Evolutionary conservation across 2,329 filamentous ascomycete genomes (phyloP).

Genomic region (Claviceps paspali): DNA sequence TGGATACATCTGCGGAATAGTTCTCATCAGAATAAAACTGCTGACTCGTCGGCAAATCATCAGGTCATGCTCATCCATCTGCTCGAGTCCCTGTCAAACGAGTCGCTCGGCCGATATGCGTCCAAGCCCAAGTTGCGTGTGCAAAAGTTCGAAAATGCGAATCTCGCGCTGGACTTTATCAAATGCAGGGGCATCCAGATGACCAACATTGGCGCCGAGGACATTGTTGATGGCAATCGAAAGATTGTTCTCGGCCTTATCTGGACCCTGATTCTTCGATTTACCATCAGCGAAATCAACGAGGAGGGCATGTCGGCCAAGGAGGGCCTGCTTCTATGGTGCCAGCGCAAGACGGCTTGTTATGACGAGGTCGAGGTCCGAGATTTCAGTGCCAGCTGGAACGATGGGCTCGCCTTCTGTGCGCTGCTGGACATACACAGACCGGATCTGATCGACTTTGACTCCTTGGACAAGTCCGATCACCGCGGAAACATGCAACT

Average conservation of each 20-base stretch:
- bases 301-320: conserved; percentile 96
- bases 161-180: conserved; percentile 87
- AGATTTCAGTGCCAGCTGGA: conserved; percentile 94
- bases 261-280: conserved; percentile 94
- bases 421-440: conserved; percentile 92
- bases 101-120: conserved; percentile 92
- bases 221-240: conserved; percentile 92
- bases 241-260: conserved; percentile 97
- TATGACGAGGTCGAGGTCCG: conserved; percentile 93
- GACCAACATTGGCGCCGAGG: conserved; percentile 96
- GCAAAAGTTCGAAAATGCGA: conserved; percentile 96
- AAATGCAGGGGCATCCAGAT: conserved; percentile 83
- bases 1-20: neutral
- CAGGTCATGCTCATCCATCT: conserved; percentile 92
- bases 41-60: conserved; percentile 5
- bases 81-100: conserved; percentile 85
- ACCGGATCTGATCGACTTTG: conserved; percentile 93
- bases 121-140: conserved; percentile 92
- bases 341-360: conserved; percentile 94
- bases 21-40: neutral
- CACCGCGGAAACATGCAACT: conserved; percentile 96
- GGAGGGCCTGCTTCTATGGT: conserved; percentile 89
- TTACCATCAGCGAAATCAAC: conserved; percentile 98
- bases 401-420: conserved; percentile 91
- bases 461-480: conserved; percentile 83